Evolutionary conservation across 2,329 filamentous ascomycete species (phyloP).

Genomic region (Phialophora macrospora): DNA sequence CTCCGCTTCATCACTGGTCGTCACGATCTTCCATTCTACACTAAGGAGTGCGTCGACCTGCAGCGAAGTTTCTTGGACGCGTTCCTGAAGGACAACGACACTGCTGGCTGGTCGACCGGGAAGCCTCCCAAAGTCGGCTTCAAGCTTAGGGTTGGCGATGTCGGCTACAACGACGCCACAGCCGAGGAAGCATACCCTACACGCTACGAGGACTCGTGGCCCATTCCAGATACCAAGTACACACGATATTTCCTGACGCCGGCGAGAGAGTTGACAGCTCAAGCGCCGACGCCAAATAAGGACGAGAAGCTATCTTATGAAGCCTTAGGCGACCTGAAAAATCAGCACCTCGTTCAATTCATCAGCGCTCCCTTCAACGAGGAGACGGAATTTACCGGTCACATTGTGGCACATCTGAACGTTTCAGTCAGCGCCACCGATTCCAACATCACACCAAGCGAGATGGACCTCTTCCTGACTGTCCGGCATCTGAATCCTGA

Average conservation of each 20-base stretch:
- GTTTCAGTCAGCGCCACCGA: conserved; percentile 58
- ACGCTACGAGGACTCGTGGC: conserved; percentile 68
- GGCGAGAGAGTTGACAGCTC: conserved; percentile 48
- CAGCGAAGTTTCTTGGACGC: conserved; percentile 72
- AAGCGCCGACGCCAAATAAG: conserved; percentile 40
- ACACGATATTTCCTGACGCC: conserved; percentile 65
- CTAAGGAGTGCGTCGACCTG: conserved; percentile 69
- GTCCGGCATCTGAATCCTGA: conserved; percentile 57
- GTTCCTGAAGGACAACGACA: conserved; percentile 71
- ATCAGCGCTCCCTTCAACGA: conserved; percentile 61
- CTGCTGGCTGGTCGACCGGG: conserved; percentile 49
- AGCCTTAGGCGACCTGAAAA: conserved; percentile 63
- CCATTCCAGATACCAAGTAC: conserved; percentile 68
- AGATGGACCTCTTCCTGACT: conserved; percentile 62
- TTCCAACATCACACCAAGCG: conserved; percentile 50
- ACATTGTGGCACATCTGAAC: conserved; percentile 67
- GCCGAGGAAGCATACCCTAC: conserved; percentile 62
- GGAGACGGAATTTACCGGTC: conserved; percentile 72
- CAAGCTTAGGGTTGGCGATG: conserved; percentile 67
- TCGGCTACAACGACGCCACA: conserved; percentile 68
- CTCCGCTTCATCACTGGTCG: conserved; percentile 71
- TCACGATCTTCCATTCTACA: conserved; percentile 75
- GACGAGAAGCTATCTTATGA: conserved; percentile 59
- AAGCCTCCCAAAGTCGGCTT: conserved; percentile 61
- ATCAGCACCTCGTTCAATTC: conserved; percentile 63